A percentile compares a stretch with the other conserved stretches of the same genome.
Evolutionary conservation across 2,329 filamentous ascomycete species (phyloP).

Genomic region (Fusarium sp.): DNA sequence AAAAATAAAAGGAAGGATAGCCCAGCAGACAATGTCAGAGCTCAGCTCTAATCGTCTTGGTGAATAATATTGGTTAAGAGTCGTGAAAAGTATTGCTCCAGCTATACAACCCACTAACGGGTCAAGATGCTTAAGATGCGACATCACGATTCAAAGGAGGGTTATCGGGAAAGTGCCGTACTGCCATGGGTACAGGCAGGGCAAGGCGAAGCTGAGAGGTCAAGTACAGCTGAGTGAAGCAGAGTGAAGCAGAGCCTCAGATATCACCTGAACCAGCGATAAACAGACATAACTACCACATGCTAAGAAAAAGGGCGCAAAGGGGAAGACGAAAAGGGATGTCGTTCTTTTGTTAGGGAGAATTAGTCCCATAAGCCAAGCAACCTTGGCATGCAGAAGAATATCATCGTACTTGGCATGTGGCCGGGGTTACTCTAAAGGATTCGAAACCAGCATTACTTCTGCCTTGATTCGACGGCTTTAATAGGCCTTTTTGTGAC

Average conservation of each 20-base stretch:
- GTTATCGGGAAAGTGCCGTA: neutral
- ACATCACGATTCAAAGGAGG: neutral
- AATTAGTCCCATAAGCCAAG: conserved; percentile 2
- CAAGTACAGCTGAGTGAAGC: neutral
- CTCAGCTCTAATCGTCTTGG: conserved; percentile 45
- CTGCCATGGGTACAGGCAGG: neutral
- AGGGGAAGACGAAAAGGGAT: neutral
- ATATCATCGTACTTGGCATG: conserved; percentile 8
- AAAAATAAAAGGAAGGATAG: conserved; percentile 45
- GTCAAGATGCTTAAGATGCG: neutral
- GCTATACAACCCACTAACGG: conserved; percentile 7
- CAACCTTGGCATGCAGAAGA: conserved; percentile 15
- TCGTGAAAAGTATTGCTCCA: conserved; percentile 46
- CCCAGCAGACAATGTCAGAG: conserved; percentile 54
- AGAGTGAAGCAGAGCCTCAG: neutral
- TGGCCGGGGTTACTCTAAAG: neutral
- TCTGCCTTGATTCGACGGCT: neutral
- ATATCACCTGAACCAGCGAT: neutral
- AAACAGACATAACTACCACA: neutral
- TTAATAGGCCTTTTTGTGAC: neutral
- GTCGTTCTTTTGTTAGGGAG: neutral
- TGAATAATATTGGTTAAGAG: conserved; percentile 37
- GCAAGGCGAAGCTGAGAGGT: neutral
- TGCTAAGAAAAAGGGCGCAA: neutral
- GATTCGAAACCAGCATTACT: neutral